phyloP scores from a whole-genome alignment of 257 asterid species.

The Schizonepeta tenuifolia region DNA sequence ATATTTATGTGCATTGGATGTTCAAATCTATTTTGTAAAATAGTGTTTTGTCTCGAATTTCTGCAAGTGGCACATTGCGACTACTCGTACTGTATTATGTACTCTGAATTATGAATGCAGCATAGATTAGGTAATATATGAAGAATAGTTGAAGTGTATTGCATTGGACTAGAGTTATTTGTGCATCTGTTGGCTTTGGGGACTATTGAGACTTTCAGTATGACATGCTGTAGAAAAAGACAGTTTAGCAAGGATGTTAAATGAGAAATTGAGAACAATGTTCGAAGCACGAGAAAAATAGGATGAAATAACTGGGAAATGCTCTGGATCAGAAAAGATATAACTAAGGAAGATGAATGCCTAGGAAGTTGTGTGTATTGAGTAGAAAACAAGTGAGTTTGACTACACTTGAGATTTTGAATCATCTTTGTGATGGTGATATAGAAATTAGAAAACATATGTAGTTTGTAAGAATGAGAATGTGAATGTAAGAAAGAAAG shows the following conservation, averaged over 20 bases:
- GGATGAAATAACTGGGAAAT: not conserved
- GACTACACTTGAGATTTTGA: too few relatives aligned
- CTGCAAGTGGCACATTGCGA: not conserved
- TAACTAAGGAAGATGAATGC: not conserved
- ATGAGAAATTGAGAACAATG: not conserved
- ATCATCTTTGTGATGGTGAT: not conserved
- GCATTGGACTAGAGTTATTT: not conserved
- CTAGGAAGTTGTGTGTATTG: not conserved
- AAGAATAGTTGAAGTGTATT: not conserved
- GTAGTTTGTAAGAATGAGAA: not conserved
- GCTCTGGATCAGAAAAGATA: not conserved
- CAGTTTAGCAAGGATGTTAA: not conserved
- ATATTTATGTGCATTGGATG: not conserved
- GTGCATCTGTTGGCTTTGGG: not conserved
- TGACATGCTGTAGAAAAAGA: not conserved
- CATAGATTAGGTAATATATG: not conserved
- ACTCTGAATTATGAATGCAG: not conserved
- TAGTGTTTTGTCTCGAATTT: not conserved
- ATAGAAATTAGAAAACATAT: not conserved
- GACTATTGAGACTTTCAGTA: not conserved
- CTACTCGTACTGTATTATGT: not conserved
- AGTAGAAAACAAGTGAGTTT: not conserved
- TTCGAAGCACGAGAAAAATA: not conserved
- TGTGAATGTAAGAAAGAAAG: not conserved
- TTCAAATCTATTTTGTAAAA: not conserved